Evolutionary conservation across 2,329 filamentous ascomycete genomes (phyloP).

Genomic region (Sphaceloma murrayae): DNA sequence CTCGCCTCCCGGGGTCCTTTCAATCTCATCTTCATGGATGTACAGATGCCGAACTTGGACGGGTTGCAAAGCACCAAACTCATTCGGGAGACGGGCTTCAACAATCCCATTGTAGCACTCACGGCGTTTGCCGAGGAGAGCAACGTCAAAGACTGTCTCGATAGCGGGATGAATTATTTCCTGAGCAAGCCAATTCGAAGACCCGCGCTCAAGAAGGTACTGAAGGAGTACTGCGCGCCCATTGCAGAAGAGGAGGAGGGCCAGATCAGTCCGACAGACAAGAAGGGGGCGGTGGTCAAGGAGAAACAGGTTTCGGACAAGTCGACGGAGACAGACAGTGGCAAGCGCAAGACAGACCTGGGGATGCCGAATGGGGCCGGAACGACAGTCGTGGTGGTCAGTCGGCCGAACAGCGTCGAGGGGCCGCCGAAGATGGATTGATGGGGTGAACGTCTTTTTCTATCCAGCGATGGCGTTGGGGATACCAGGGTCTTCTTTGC

Average conservation of each 20-base stretch:
- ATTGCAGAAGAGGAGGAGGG: conserved; percentile 59
- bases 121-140: conserved; percentile 86
- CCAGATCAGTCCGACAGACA: conserved; percentile 14
- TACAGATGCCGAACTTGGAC: conserved; percentile 86
- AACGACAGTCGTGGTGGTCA: conserved; percentile 14
- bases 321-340: neutral
- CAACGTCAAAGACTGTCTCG: conserved; percentile 57
- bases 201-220: conserved; percentile 75
- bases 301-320: too few species aligned
- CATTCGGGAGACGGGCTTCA: conserved; percentile 79
- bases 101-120: conserved; percentile 77
- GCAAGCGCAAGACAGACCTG: conserved; percentile 5
- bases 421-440: conserved; percentile 2
- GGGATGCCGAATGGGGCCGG: conserved; percentile 9
- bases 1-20: conserved; percentile 51
- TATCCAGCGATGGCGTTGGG: conserved; percentile 10
- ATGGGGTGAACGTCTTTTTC: too few species aligned
- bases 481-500: neutral
- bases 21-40: conserved; percentile 91
- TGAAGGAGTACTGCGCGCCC: conserved; percentile 70
- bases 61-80: conserved; percentile 76
- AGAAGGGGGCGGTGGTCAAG: too few species aligned
- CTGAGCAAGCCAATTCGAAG: conserved; percentile 64
- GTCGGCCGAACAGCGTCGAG: conserved; percentile 11
- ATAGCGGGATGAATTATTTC: conserved; percentile 89